Conservation (phyloP, 371 early-diverging fungal genomes). For the Caulochytrium protostelioides region DNA sequence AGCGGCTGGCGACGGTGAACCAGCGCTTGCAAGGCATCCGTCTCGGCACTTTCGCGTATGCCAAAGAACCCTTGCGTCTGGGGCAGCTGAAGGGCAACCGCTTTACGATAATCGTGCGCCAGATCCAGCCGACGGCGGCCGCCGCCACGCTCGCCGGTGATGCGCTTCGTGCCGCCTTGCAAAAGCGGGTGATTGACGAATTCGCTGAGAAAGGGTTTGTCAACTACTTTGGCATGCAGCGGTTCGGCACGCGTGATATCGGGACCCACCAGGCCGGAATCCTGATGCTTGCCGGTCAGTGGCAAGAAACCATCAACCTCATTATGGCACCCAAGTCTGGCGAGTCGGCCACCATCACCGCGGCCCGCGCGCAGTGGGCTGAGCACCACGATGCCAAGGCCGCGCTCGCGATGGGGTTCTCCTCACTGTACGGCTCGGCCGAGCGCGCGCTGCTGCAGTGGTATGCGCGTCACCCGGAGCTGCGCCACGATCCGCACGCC, state of each 20-base stretch:
- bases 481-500: slow-evolving; percentile 7
- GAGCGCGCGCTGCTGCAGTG: slow-evolving; percentile 44
- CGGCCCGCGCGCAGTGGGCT: slow-evolving; percentile 48
- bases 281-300: slow-evolving; percentile 51
- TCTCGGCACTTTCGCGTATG: slow-evolving; percentile 54
- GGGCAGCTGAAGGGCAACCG: slow-evolving; percentile 59
- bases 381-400: slow-evolving; percentile 35
- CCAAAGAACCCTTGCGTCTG: slow-evolving; percentile 31
- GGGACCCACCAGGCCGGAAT: slow-evolving; percentile 74
- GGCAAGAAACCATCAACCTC: slow-evolving; percentile 47
- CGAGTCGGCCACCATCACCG: slow-evolving; percentile 32
- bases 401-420: slow-evolving; percentile 42
- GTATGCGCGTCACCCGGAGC: slow-evolving; percentile 23
- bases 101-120: slow-evolving; percentile 45
- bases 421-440: slow-evolving; percentile 40
- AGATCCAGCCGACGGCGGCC: too few relatives aligned
- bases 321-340: slow-evolving; percentile 49
- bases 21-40: slow-evolving; percentile 33
- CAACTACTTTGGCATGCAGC: slow-evolving; percentile 97
- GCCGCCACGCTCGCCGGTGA: too few relatives aligned
- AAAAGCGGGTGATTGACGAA: too few relatives aligned
- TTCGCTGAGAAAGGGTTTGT: slow-evolving; percentile 48
- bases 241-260: slow-evolving; percentile 79
- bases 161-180: too few relatives aligned
- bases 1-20: slow-evolving; percentile 31